A percentile compares a stretch with the other conserved stretches of the same genome.
These are phyloP conservation scores for Ophiostoma montium DNA, from an alignment of 2,329 filamentous ascomycete genomes.

Conservation along the genomic window DNA sequence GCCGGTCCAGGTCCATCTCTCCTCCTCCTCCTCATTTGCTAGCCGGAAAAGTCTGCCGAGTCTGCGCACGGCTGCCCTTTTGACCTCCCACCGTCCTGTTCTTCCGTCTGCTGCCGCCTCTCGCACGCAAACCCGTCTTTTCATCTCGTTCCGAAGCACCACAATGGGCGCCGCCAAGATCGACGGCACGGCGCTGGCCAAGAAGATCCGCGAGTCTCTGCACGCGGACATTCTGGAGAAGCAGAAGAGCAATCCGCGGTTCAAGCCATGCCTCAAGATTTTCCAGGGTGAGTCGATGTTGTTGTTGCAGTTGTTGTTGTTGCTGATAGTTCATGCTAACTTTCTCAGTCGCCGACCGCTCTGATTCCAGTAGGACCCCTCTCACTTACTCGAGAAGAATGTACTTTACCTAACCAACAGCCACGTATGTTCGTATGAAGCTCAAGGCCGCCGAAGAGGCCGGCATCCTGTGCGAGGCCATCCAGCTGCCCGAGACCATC, in stretches of 20 bases:
- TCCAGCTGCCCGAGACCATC: constrained; percentile 70
- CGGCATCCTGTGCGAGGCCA: constrained; percentile 74
- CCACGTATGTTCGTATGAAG: constrained; percentile 99
- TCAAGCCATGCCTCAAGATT: constrained; percentile 82
- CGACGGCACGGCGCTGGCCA: constrained; percentile 91
- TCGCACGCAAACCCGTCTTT: constrained; percentile 17
- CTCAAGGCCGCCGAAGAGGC: constrained; percentile 92
- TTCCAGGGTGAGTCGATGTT: constrained; percentile 55
- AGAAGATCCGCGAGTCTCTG: constrained; percentile 72
- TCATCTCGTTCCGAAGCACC: constrained; percentile 35
- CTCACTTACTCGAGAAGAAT: background rate
- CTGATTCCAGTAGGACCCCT: constrained; percentile 64
- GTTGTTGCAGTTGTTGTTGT: background rate
- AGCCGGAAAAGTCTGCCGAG: constrained; percentile 3
- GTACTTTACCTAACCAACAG: constrained; percentile 29
- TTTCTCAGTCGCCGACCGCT: constrained; percentile 72
- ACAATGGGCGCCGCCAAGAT: constrained; percentile 82
- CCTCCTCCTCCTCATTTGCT: background rate
- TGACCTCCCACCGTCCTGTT: background rate
- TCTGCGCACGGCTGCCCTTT: too few relatives aligned
- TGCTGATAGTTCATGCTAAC: too few relatives aligned
- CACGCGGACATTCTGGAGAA: constrained; percentile 66
- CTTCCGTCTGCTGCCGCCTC: background rate
- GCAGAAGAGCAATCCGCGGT: constrained; percentile 73
- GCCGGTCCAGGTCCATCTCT: constrained; percentile 4